Evolutionary conservation across 768 basidiomycete genomes (phyloP).

Genomic region (Termitomyces sp.): DNA sequence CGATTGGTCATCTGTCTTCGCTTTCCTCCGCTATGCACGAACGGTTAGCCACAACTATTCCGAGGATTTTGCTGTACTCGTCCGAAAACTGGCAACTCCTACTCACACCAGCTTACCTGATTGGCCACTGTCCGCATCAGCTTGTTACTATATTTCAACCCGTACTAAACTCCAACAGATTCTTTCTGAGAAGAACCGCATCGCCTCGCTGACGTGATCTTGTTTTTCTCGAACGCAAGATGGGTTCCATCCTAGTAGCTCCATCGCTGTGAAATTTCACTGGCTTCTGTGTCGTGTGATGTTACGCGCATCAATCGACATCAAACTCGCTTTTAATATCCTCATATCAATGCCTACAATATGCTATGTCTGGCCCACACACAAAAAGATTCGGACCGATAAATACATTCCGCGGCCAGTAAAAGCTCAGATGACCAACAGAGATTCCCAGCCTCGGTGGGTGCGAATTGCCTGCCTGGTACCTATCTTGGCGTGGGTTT

Average conservation of each 20-base stretch:
- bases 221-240: background rate
- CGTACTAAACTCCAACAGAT: background rate
- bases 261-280: background rate
- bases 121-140: background rate
- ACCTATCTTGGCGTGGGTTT: background rate
- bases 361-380: background rate
- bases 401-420: background rate
- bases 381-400: background rate
- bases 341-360: too few relatives aligned
- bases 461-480: background rate
- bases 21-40: background rate
- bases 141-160: background rate
- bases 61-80: background rate
- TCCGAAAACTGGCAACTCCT: background rate
- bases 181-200: background rate
- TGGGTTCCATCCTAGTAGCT: background rate
- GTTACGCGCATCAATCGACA: background rate
- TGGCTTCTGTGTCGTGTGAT: background rate
- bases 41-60: too few relatives aligned
- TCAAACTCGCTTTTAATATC: too few relatives aligned
- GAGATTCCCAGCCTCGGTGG: background rate
- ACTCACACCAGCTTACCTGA: background rate
- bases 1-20: background rate
- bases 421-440: background rate
- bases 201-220: background rate